phyloP scores from a whole-genome alignment of 192 early-diverging fungal genomes.

The Cetraspora pellucida region DNA sequence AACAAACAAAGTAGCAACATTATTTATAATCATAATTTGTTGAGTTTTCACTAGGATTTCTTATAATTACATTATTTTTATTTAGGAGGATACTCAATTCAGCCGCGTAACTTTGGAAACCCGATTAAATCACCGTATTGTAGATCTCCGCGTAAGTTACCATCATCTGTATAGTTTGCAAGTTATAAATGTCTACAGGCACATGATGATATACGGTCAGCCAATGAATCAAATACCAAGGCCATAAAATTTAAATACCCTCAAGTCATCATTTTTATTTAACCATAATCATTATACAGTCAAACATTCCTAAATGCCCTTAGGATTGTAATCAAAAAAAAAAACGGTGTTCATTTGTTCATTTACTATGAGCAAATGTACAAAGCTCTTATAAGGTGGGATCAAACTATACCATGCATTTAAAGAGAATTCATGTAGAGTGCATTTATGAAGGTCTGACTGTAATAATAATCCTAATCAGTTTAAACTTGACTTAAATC shows the following conservation, averaged over 20 bases:
- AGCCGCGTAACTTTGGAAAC: constrained; percentile 86
- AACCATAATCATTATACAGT: too few species aligned
- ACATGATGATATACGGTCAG: background rate
- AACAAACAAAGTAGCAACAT: constrained; percentile 58
- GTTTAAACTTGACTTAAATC: too few species aligned
- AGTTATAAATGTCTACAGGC: background rate
- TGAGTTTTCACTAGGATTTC: background rate
- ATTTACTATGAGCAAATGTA: too few species aligned
- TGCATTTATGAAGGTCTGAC: too few species aligned
- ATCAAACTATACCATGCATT: too few species aligned
- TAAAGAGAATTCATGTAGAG: too few species aligned
- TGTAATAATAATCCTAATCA: too few species aligned
- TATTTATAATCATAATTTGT: background rate
- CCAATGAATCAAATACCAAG: background rate
- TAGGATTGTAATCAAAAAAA: too few species aligned
- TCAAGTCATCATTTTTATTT: background rate
- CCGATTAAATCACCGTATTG: constrained; percentile 90
- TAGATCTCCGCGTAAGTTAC: constrained; percentile 80
- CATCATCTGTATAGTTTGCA: background rate
- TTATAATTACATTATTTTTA: constrained; percentile 11
- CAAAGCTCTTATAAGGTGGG: too few species aligned
- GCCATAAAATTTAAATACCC: background rate
- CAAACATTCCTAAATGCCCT: too few species aligned
- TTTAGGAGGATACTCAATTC: constrained; percentile 59
- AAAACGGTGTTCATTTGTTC: too few species aligned